These are phyloP conservation scores for Anisodus acutangulus DNA, from an alignment of 257 asterid species.

Conservation along the genomic window DNA sequence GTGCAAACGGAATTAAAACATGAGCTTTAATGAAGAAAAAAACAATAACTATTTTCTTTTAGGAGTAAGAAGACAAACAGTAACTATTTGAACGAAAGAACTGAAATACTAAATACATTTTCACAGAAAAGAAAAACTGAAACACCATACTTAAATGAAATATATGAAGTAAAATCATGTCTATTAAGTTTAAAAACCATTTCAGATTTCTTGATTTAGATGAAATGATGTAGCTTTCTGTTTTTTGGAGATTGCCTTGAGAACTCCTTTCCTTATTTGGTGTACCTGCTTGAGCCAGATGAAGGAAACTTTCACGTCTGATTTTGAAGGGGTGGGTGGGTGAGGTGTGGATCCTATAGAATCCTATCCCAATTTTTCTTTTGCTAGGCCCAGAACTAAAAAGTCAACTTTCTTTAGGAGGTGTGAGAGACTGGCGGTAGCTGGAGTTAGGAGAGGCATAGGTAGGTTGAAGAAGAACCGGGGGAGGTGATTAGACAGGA, in stretches of 20 bases:
- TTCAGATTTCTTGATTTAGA: slow-evolving; percentile 9
- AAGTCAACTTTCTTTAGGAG: neutral
- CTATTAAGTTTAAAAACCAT: neutral
- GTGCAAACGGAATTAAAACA: neutral
- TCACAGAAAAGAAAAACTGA: neutral
- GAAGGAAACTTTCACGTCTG: neutral
- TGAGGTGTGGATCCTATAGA: neutral
- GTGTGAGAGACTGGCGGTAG: too few species aligned
- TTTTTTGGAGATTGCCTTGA: neutral
- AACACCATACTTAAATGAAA: neutral
- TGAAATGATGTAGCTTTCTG: neutral
- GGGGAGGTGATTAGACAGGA: too few species aligned
- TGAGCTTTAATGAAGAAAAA: neutral
- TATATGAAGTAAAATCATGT: slow-evolving; percentile 9
- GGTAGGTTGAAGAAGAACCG: too few species aligned
- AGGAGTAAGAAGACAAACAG: neutral
- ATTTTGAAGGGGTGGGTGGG: neutral
- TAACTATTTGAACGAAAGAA: neutral
- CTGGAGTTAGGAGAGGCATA: too few species aligned
- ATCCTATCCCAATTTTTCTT: neutral
- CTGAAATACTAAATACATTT: slow-evolving; percentile 2
- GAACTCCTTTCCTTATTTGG: neutral
- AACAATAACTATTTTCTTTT: too few species aligned
- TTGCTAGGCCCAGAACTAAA: neutral
- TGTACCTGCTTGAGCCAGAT: neutral